Evolutionary conservation across 2,329 filamentous ascomycete species (phyloP).

Genomic region (Penicillium psychrosexuale): DNA sequence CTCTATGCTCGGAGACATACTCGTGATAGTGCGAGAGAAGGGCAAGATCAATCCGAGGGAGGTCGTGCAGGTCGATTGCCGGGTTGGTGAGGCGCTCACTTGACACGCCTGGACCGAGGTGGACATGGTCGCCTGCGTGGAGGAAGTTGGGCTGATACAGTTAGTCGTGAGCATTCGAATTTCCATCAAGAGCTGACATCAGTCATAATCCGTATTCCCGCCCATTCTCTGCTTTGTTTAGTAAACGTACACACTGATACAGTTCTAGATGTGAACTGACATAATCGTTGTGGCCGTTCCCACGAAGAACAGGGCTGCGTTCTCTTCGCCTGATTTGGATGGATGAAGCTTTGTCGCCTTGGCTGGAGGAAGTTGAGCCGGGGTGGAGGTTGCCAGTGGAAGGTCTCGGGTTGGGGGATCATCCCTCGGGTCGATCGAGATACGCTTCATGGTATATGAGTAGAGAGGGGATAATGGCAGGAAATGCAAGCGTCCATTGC

Average conservation of each 20-base stretch:
- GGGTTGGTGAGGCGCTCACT: conserved; percentile 57
- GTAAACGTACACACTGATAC: background rate
- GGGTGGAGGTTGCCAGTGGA: conserved; percentile 20
- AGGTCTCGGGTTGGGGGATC: conserved; percentile 42
- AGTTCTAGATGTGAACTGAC: conserved; percentile 14
- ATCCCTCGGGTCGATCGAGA: conserved; percentile 37
- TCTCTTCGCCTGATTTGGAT: conserved; percentile 28
- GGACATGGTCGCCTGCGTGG: conserved; percentile 63
- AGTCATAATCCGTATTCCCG: conserved; percentile 41
- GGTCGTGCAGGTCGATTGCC: conserved; percentile 56
- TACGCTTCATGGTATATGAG: conserved; percentile 6
- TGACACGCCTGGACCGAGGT: conserved; percentile 62
- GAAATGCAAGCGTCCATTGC: background rate
- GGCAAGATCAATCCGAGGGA: conserved; percentile 59
- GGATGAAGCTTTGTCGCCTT: conserved; percentile 48
- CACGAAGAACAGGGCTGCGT: conserved; percentile 40
- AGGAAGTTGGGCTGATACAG: conserved; percentile 58
- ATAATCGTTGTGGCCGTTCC: conserved; percentile 42
- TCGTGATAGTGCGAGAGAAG: conserved; percentile 64
- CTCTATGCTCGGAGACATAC: conserved; percentile 17
- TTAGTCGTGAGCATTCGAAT: background rate
- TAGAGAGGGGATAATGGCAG: background rate
- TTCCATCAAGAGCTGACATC: conserved; percentile 27
- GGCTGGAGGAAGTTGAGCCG: conserved; percentile 41
- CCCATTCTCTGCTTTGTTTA: conserved; percentile 36